Conservation (phyloP, 129 eudicot species). For the Flaveria sonorensis region DNA sequence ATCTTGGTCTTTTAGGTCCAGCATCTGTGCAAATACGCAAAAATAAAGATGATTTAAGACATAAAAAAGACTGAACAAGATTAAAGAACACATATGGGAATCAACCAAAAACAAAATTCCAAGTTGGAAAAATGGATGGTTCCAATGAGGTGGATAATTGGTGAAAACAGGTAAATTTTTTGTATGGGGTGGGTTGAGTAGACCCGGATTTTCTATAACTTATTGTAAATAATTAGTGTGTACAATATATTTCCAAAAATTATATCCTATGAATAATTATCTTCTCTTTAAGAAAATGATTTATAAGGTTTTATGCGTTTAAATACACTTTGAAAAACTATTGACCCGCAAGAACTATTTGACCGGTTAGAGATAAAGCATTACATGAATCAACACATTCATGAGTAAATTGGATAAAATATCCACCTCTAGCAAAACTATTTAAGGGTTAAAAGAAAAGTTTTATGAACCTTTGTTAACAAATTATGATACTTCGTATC, state of each 20-base stretch:
- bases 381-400: neutral
- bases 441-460: conserved; percentile 9
- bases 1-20: conserved; percentile 84
- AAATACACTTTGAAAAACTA: neutral
- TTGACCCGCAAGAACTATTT: neutral
- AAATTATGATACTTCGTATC: conserved; percentile 79
- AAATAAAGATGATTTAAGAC: neutral
- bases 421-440: neutral
- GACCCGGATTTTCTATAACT: neutral
- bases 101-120: conserved; percentile 4
- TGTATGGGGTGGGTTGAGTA: neutral
- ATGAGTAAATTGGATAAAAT: neutral
- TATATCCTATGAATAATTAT: neutral
- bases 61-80: conserved; percentile 15
- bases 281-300: neutral
- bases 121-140: neutral
- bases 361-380: neutral
- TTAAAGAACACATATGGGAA: conserved; percentile 11
- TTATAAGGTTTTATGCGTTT: neutral
- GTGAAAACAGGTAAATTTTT: neutral
- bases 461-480: conserved; percentile 66
- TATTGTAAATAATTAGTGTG: neutral
- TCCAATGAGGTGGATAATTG: neutral
- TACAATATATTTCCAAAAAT: neutral
- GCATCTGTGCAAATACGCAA: conserved; percentile 51